phyloP scores from a whole-genome alignment of 164 flowering plant species.

The Nymphaea thermarum region DNA sequence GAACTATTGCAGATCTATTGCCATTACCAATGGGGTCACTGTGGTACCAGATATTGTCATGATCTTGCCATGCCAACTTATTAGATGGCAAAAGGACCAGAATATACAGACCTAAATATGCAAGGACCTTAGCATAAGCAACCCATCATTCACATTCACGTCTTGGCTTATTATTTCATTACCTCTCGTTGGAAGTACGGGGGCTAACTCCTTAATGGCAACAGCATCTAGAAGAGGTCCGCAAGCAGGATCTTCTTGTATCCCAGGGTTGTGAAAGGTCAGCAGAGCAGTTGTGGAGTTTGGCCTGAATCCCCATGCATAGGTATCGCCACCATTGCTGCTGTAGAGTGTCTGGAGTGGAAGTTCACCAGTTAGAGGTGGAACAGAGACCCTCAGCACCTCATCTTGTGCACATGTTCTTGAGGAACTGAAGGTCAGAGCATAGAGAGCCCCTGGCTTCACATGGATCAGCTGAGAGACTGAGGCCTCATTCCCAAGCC shows the following conservation, averaged over 20 bases:
- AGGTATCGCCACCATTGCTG: slow-evolving; percentile 75
- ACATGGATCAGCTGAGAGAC: slow-evolving; percentile 45
- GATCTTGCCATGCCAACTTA: background rate
- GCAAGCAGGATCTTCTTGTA: slow-evolving; percentile 77
- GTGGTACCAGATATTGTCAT: background rate
- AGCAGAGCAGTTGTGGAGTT: slow-evolving; percentile 18
- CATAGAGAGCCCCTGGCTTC: slow-evolving; percentile 45
- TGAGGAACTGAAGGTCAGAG: slow-evolving; percentile 63
- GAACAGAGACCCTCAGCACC: slow-evolving; percentile 46
- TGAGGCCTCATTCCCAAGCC: slow-evolving; percentile 82
- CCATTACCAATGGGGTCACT: too few relatives aligned
- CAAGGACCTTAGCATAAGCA: background rate
- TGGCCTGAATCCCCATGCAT: slow-evolving; percentile 61
- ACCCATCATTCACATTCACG: background rate
- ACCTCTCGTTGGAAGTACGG: slow-evolving; percentile 47
- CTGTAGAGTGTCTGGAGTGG: slow-evolving; percentile 77
- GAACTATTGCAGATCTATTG: too few relatives aligned
- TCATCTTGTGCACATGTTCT: slow-evolving; percentile 87
- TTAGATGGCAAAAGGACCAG: background rate
- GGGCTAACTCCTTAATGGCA: slow-evolving; percentile 38
- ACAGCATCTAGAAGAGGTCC: slow-evolving; percentile 70
- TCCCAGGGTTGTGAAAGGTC: slow-evolving; percentile 61
- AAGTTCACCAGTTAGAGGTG: slow-evolving; percentile 52
- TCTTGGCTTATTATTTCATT: background rate
- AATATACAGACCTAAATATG: background rate